A percentile compares a stretch with the other conserved stretches of the same genome.
These are phyloP conservation scores for Zygosaccharomyces pseudobailii DNA, from an alignment of 1,139 yeast genomes.

Conservation along the genomic window DNA sequence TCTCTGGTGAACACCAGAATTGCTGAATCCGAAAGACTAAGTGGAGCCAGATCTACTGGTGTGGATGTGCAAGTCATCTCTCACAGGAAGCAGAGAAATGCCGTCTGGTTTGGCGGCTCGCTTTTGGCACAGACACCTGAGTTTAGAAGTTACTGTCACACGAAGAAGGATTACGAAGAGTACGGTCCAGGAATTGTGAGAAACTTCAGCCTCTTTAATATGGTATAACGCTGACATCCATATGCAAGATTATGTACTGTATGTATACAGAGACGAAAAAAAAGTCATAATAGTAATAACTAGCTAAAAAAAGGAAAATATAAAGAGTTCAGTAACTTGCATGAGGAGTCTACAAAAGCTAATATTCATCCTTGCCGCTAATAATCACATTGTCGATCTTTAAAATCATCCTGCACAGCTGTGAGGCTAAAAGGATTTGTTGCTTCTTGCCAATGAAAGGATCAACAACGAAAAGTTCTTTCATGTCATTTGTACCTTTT, in stretches of 20 bases:
- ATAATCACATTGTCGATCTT: constrained; percentile 95
- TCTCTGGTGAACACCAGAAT: constrained; percentile 84
- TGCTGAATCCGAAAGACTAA: constrained; percentile 67
- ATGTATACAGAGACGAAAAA: background rate
- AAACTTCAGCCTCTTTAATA: constrained; percentile 89
- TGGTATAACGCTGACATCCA: constrained; percentile 47
- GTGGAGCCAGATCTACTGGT: constrained; percentile 87
- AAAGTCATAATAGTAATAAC: background rate
- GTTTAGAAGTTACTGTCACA: constrained; percentile 92
- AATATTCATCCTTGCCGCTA: constrained; percentile 79
- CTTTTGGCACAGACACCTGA: constrained; percentile 95
- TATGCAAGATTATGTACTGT: background rate
- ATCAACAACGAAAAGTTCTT: constrained; percentile 88
- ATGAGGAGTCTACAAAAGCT: background rate
- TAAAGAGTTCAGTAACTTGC: background rate
- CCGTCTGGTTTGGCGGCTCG: constrained; percentile 99
- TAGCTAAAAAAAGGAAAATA: background rate
- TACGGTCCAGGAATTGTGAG: constrained; percentile 97
- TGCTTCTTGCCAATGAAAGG: constrained; percentile 97
- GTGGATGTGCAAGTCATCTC: constrained; percentile 95
- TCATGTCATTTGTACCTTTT: constrained; percentile 84
- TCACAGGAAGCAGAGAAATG: constrained; percentile 95
- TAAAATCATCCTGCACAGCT: constrained; percentile 93
- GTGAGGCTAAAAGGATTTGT: constrained; percentile 91
- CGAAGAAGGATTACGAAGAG: constrained; percentile 96